A percentile compares a stretch with the other conserved stretches of the same genome.
Conservation (phyloP, 2,329 filamentous ascomycete genomes). For the Macrophomina pseudophaseolina region DNA sequence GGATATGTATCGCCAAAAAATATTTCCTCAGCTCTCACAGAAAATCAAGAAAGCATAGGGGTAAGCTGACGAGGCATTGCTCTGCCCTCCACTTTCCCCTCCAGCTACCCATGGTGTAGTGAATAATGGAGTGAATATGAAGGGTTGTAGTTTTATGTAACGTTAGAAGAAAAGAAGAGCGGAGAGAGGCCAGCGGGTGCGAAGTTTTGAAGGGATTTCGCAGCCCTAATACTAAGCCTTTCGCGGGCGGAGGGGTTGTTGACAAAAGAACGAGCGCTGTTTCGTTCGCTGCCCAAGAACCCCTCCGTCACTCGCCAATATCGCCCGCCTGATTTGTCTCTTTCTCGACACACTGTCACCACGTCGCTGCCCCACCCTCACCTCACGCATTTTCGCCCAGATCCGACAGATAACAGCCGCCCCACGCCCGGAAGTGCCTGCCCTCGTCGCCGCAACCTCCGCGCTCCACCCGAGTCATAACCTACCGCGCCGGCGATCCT, state of each 20-base stretch:
- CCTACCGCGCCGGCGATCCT: background rate
- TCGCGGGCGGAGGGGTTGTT: conserved; percentile 1
- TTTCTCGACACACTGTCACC: background rate
- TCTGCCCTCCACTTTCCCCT: conserved; percentile 74
- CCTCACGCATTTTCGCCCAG: background rate
- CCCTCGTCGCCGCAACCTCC: conserved; percentile 4
- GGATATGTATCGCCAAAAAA: conserved; percentile 35
- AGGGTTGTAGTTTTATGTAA: conserved; percentile 49
- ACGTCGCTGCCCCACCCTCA: background rate
- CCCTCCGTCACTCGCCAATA: conserved; percentile 17
- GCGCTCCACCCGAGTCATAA: conserved; percentile 21
- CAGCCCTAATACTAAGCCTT: conserved; percentile 15
- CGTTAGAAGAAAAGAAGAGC: conserved; percentile 36
- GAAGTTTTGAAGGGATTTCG: conserved; percentile 46
- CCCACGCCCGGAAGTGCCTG: background rate
- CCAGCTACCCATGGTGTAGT: conserved; percentile 63
- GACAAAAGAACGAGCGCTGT: conserved; percentile 27
- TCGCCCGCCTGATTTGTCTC: conserved; percentile 9
- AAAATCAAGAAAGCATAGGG: conserved; percentile 55
- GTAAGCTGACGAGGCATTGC: conserved; percentile 62
- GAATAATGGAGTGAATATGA: conserved; percentile 72
- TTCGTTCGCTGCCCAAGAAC: conserved; percentile 23
- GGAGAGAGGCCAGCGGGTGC: conserved; percentile 32
- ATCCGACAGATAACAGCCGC: background rate
- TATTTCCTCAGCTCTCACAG: conserved; percentile 55